Base-by-base conservation (phyloP, 768 basidiomycete genomes). In the Sporobolomyces roseus region DNA sequence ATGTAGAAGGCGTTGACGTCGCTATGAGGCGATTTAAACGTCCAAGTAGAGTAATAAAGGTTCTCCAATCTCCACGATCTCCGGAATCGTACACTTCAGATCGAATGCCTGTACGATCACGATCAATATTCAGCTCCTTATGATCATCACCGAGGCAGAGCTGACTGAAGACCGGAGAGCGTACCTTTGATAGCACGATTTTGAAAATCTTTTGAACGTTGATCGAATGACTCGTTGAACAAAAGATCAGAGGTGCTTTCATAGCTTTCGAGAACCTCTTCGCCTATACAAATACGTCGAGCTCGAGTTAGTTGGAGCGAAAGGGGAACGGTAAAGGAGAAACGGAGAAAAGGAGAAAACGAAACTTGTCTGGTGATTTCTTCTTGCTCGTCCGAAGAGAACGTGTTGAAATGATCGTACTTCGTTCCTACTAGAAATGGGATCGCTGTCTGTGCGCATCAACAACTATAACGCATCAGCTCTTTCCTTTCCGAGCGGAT, bases 171-270 rank as follows among this genome's bases (percentile, higher is more conserved):
- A 53, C 33, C 1, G n/a, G 32, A 27, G 4, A n/a, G n/a, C 74
- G 23, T 32, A 78, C 79, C 74, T 98, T 94, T 54, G 91, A 90
- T 56, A 94, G 84, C 51, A 94, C 91, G 79, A 96, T 96, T 83
- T 96, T 93, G 86, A 94, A 94, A 74, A 94, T 94, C 64, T 99
- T 99, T 83, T 99, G 96, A 62, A 99, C 94, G 80, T 99, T 99
- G 82, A 98, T 96, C 69, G 93, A 93, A 72, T 94, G 93, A 54
- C 91, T 91, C 54, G 96, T 99, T 58, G 94, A 97, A 81, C 94
- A 99, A 81, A 98, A 99, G 79, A 99, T 96, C 68, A 99, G 81
- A n/a, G 93, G 94, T 23, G 96, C 93, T 79, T 98, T 93, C 96
- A 99, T 99, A 58, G 96, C 96, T 78, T 90, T 88, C 69, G 93